Evolutionary conservation across 768 basidiomycete species (phyloP).

Genomic region (Suillus sp.): DNA sequence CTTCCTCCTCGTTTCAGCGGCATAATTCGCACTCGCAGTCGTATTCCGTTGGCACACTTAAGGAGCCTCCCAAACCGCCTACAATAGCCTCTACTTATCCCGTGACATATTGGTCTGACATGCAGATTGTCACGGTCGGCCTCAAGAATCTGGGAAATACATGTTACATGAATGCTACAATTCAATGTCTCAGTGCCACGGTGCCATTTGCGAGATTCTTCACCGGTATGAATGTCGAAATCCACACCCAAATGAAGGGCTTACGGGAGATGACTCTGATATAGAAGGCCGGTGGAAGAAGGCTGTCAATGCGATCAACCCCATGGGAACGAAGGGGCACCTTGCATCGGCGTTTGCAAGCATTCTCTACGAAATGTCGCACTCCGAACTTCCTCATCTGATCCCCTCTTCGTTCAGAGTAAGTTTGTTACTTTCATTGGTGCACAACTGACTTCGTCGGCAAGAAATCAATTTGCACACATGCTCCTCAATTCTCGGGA

Average conservation of each 20-base stretch:
- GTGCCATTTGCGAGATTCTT: slow-evolving; percentile 94
- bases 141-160: slow-evolving; percentile 96
- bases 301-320: slow-evolving; percentile 84
- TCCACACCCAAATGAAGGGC: background rate
- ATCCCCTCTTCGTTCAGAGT: slow-evolving; percentile 86
- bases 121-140: slow-evolving; percentile 77
- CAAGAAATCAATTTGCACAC: slow-evolving; percentile 60
- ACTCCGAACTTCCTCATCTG: slow-evolving; percentile 79
- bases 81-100: slow-evolving; percentile 77
- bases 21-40: slow-evolving; percentile 61
- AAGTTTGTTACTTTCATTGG: slow-evolving; percentile 36
- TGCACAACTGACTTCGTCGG: slow-evolving; percentile 1
- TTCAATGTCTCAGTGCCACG: slow-evolving; percentile 95
- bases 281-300: slow-evolving; percentile 79
- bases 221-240: slow-evolving; percentile 53
- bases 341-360: slow-evolving; percentile 82
- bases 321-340: slow-evolving; percentile 84
- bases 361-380: slow-evolving; percentile 86
- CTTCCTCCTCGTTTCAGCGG: slow-evolving; percentile 67
- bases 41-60: slow-evolving; percentile 32
- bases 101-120: slow-evolving; percentile 82
- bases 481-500: slow-evolving; percentile 75
- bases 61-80: slow-evolving; percentile 56
- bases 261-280: slow-evolving; percentile 10
- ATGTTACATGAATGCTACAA: slow-evolving; percentile 98